These are phyloP conservation scores for Malbranchea cinnamomea DNA, from an alignment of 2,329 filamentous ascomycete genomes.

Conservation along the genomic window DNA sequence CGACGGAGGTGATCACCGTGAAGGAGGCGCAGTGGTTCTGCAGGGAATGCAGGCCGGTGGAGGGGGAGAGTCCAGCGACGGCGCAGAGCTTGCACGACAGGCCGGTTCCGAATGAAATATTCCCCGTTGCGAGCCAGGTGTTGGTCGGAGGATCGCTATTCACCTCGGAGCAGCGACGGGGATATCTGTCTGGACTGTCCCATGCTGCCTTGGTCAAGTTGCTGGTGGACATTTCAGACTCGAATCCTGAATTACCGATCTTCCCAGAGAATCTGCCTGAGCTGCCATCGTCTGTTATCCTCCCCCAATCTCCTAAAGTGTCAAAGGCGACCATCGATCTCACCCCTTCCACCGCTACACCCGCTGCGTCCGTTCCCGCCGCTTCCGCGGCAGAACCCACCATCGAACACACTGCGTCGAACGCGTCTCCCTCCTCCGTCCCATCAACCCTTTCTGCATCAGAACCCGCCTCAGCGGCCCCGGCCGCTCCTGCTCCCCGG, in stretches of 20 bases:
- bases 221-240: constrained; percentile 44
- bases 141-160: constrained; percentile 18
- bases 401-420: constrained; percentile 1
- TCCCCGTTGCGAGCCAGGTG: constrained; percentile 13
- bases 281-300: constrained; percentile 8
- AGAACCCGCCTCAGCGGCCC: neutral
- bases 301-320: constrained; percentile 4
- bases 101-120: constrained; percentile 58
- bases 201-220: constrained; percentile 49
- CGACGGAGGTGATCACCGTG: constrained; percentile 52
- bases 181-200: constrained; percentile 48
- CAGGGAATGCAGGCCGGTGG: constrained; percentile 36
- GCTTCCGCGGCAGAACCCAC: constrained; percentile 4
- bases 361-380: constrained; percentile 6
- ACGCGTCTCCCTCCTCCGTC: neutral
- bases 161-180: constrained; percentile 37
- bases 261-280: constrained; percentile 34
- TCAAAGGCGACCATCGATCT: constrained; percentile 4
- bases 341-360: constrained; percentile 9
- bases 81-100: too few relatives aligned
- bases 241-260: constrained; percentile 51
- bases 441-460: neutral
- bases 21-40: constrained; percentile 60
- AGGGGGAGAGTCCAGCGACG: too few relatives aligned
- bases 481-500: neutral